A percentile compares a stretch with the other conserved stretches of the same genome.
Evolutionary conservation across 805 yeast species (phyloP).

Genomic region (Cyberlindnera euphorbiae): DNA sequence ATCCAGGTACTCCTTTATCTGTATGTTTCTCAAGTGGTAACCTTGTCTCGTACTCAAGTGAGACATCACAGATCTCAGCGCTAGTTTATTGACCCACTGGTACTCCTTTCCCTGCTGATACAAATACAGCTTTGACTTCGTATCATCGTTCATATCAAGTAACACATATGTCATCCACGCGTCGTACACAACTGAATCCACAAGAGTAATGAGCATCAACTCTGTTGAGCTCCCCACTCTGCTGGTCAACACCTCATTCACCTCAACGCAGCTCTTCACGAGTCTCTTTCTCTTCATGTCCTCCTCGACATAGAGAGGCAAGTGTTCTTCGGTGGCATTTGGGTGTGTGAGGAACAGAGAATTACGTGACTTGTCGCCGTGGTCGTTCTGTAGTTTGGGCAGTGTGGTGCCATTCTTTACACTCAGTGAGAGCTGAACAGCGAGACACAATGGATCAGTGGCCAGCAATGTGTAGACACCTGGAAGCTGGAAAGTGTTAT

Average conservation of each 20-base stretch:
- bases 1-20: conserved; percentile 17
- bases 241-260: conserved; percentile 33
- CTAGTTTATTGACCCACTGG: conserved; percentile 9
- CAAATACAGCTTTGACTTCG: conserved; percentile 23
- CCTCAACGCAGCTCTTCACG: conserved; percentile 32
- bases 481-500: conserved; percentile 36
- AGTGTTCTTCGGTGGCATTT: conserved; percentile 41
- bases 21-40: conserved; percentile 35
- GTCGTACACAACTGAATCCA: conserved; percentile 48
- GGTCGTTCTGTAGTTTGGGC: conserved; percentile 29
- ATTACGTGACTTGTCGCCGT: conserved; percentile 21
- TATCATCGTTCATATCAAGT: conserved; percentile 15
- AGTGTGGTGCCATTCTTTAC: conserved; percentile 38
- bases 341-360: conserved; percentile 42
- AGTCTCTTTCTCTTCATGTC: conserved; percentile 27
- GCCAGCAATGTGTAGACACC: conserved; percentile 33
- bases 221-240: conserved; percentile 28
- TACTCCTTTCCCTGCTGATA: conserved; percentile 10
- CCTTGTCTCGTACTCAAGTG: conserved; percentile 29
- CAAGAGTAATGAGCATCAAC: conserved; percentile 32
- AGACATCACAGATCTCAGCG: conserved; percentile 13
- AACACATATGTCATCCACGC: conserved; percentile 38
- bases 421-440: conserved; percentile 42
- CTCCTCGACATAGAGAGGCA: conserved; percentile 57
- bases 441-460: conserved; percentile 55